These are phyloP conservation scores for Pascua guehoae DNA, from an alignment of 1,284 basidiomycete species.

Conservation along the genomic window DNA sequence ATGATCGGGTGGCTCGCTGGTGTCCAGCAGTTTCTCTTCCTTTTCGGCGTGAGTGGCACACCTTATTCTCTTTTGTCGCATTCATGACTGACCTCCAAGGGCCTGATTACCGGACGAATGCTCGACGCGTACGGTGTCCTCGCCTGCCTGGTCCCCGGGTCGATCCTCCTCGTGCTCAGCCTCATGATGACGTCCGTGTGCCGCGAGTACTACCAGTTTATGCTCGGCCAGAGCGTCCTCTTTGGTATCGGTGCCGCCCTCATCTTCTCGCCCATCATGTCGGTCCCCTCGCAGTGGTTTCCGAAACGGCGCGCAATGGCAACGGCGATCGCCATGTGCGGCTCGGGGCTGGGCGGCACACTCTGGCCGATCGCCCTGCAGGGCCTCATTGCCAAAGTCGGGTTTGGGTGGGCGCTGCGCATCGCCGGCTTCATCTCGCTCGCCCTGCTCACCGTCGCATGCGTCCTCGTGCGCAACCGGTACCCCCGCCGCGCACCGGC, in stretches of 20 bases:
- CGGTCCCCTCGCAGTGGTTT: constrained; percentile 57
- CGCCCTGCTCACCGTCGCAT: constrained; percentile 19
- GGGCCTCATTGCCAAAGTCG: constrained; percentile 24
- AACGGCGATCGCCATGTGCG: constrained; percentile 28
- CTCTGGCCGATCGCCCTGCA: constrained; percentile 36
- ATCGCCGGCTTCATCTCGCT: constrained; percentile 26
- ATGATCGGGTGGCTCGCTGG: constrained; percentile 6
- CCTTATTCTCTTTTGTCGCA: too few species aligned
- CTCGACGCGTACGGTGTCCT: constrained; percentile 32
- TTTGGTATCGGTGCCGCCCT: constrained; percentile 43
- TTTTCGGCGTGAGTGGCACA: constrained; percentile 7
- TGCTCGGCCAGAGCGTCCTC: constrained; percentile 26
- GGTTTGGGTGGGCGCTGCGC: constrained; percentile 27
- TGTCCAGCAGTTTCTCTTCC: constrained; percentile 6
- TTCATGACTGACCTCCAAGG: constrained; percentile 38
- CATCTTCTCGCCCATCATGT: constrained; percentile 54
- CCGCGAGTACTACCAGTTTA: constrained; percentile 58
- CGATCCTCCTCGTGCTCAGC: constrained; percentile 51
- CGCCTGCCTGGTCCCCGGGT: constrained; percentile 52
- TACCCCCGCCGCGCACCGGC: constrained; percentile 5
- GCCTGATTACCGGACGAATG: constrained; percentile 24
- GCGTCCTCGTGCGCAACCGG: constrained; percentile 18
- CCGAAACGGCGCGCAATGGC: constrained; percentile 26
- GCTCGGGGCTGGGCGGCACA: constrained; percentile 43
- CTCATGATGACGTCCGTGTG: constrained; percentile 51